Evolutionary conservation across 2,329 filamentous ascomycete species (phyloP).

Genomic region (Cylindrodendrum hubeiense): DNA sequence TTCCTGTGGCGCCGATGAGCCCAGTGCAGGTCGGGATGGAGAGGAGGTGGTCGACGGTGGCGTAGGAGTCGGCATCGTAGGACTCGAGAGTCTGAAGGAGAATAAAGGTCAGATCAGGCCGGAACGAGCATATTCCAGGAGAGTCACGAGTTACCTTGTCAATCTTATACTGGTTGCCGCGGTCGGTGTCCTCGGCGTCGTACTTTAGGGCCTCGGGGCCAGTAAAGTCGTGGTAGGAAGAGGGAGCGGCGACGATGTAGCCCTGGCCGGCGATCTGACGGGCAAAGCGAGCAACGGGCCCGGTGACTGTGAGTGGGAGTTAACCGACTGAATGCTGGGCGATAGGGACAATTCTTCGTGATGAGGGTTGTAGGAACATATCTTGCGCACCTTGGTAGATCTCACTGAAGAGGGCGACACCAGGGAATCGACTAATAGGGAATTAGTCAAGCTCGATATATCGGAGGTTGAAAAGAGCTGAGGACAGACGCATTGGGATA

Average conservation of each 20-base stretch:
- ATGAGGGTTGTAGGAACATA: neutral
- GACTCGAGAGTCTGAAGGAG: constrained; percentile 76
- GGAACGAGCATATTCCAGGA: neutral
- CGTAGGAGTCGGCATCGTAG: constrained; percentile 83
- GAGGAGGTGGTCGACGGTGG: constrained; percentile 78
- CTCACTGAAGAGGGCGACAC: constrained; percentile 90
- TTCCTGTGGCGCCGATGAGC: constrained; percentile 82
- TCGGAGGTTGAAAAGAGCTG: too few species aligned
- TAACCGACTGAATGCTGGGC: neutral
- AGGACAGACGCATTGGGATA: constrained; percentile 83
- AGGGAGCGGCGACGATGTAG: constrained; percentile 92
- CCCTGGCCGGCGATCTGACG: constrained; percentile 93
- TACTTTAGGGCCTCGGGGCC: constrained; percentile 87
- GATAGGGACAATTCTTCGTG: neutral
- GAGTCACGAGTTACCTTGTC: constrained; percentile 71
- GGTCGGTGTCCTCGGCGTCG: constrained; percentile 87
- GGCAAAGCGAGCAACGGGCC: constrained; percentile 89
- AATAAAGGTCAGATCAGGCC: neutral
- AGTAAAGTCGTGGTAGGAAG: constrained; percentile 93
- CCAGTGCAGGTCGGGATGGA: constrained; percentile 84
- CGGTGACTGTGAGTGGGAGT: constrained; percentile 73
- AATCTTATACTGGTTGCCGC: constrained; percentile 88
- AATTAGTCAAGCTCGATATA: constrained; percentile 12
- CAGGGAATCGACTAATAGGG: constrained; percentile 74
- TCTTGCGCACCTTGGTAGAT: constrained; percentile 85